Evolutionary conservation across 306 rosid species (phyloP).

Genomic region (Acacia confusa): DNA sequence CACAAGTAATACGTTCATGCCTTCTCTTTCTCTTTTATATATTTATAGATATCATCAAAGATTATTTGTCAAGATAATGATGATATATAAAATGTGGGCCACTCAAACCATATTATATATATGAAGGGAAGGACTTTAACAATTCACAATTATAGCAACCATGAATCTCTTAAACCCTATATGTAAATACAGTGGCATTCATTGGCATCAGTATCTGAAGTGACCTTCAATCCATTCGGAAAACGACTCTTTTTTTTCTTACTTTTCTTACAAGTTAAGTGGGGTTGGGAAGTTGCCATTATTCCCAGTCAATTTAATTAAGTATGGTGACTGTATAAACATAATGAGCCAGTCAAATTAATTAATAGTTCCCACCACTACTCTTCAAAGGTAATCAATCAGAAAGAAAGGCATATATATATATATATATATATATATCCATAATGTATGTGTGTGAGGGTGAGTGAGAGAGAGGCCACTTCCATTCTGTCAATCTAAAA

Average conservation of each 20-base stretch:
- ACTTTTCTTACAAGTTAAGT: not conserved
- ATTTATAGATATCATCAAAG: not conserved
- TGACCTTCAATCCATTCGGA: constrained; percentile 17
- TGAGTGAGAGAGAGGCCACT: not conserved
- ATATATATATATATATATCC: too few species aligned
- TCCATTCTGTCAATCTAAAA: not conserved
- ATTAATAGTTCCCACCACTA: not conserved
- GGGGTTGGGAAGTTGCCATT: not conserved
- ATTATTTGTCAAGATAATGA: not conserved
- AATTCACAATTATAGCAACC: constrained; percentile 32
- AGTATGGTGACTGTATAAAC: not conserved
- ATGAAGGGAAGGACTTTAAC: constrained; percentile 13
- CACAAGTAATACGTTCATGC: constrained; percentile 55
- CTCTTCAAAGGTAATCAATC: not conserved
- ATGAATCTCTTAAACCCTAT: constrained; percentile 25
- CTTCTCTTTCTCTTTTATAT: not conserved
- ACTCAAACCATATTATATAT: not conserved
- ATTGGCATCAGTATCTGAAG: constrained; percentile 32
- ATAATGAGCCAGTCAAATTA: not conserved
- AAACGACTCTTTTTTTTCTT: not conserved
- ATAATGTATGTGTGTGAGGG: not conserved
- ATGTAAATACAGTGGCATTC: constrained; percentile 26
- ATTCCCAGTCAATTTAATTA: not conserved
- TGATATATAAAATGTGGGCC: constrained; percentile 36
- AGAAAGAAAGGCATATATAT: not conserved